Evolutionary conservation across 1,284 basidiomycete species (phyloP), one percentile per base, ranked within the genome.

Genomic region (Irpex sp.): DNA sequence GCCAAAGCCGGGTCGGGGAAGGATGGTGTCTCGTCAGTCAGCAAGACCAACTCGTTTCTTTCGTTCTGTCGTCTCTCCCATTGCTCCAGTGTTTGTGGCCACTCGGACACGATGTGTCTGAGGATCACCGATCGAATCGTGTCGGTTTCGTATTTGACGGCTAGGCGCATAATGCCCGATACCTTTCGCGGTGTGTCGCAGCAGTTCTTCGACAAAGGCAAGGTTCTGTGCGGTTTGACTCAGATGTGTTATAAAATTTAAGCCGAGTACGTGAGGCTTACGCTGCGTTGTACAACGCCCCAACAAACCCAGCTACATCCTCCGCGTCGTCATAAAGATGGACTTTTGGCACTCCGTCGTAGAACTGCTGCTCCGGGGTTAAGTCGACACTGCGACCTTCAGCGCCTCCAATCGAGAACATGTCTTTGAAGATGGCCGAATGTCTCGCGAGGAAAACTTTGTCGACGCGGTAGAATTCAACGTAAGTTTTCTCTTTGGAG

Each of bases 1-100:
- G 60, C 60, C 5, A 55, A 56, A n/a, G 57, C 63, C 6, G 65
- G 65, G 43, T 64, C 65, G 2, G 65, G 65, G 46, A 9, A 33
- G 55, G 11, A 35, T 33, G 19, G 47, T 50, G 7, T n/a, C 39
- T 9, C 39, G 26, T 19, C 13, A 8, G 55, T 50, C 39, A 49
- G 43, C 19, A 21, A 39, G 33, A 8, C 33, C 49, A 21, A 59
- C 50, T 15, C 63, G 51, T 7, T 43, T 35, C 31, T 60, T 31
- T 53, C 59, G 54, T 46, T 47, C 11, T 51, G 60, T 36, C 36
- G 53, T 9, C 31, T 26, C 15, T 57, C 54, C 60, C 60, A 61
- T 1, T 60, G 57, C 17, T 17, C 54, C 1, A 63, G 60, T 17
- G 62, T 64, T 8, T 36, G 33, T 3, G 64, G 62, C 62, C 64